Conservation (phyloP, 164 flowering plant species). For the Platanus orientalis region DNA sequence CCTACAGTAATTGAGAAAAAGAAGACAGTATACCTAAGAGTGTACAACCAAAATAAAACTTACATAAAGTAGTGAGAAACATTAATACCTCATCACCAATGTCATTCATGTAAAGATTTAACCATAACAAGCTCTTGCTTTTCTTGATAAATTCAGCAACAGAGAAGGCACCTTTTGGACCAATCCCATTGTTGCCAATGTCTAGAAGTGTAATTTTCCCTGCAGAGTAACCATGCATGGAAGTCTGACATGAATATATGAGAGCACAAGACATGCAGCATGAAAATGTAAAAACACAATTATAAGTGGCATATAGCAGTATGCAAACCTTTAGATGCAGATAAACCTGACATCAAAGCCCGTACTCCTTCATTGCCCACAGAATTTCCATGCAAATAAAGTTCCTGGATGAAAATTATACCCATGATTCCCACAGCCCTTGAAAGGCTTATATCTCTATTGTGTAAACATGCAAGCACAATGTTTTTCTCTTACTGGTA, state of each 20-base stretch:
- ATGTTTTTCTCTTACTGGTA: background rate
- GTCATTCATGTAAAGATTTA: slow-evolving; percentile 94
- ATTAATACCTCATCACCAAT: slow-evolving; percentile 84
- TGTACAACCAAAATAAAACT: background rate
- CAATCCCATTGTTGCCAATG: slow-evolving; percentile 80
- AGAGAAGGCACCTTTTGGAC: slow-evolving; percentile 74
- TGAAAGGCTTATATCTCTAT: background rate
- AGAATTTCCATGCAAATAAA: slow-evolving; percentile 84
- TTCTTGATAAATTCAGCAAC: slow-evolving; percentile 83
- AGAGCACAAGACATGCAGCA: slow-evolving; percentile 3
- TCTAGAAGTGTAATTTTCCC: slow-evolving; percentile 68
- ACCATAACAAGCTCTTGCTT: slow-evolving; percentile 69
- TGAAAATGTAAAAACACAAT: too few species aligned
- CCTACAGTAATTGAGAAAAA: background rate
- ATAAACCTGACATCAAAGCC: slow-evolving; percentile 70
- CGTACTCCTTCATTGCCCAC: slow-evolving; percentile 94
- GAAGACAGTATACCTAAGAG: background rate
- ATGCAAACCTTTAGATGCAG: slow-evolving; percentile 60
- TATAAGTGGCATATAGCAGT: too few species aligned
- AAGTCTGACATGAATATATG: slow-evolving; percentile 10
- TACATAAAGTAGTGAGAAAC: background rate
- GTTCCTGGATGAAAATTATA: slow-evolving; percentile 52
- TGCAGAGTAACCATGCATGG: slow-evolving; percentile 20
- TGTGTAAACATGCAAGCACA: background rate
- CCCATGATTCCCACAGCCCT: background rate